Conservation (phyloP, 352 stramenopile genomes). For the Globisporangium orthogonon region DNA sequence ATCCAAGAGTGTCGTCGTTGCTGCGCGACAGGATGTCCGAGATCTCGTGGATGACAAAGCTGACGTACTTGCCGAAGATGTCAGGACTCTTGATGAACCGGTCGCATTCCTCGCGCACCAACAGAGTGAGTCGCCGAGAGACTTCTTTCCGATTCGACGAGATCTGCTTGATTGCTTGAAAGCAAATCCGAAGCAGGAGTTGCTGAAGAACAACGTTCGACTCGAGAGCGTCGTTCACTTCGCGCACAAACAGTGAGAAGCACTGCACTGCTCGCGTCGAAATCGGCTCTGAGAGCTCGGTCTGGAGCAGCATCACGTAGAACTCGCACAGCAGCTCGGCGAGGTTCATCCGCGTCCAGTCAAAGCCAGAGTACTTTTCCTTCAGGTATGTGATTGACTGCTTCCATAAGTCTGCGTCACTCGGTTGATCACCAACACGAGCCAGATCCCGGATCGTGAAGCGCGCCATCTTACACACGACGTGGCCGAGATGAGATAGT, state of each 20-base stretch:
- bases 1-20: too few relatives aligned
- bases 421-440: conserved; percentile 18
- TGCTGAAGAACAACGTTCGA: conserved; percentile 45
- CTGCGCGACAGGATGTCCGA: conserved; percentile 37
- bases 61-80: conserved; percentile 75
- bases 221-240: conserved; percentile 31
- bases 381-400: conserved; percentile 56
- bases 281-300: conserved; percentile 32
- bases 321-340: conserved; percentile 53
- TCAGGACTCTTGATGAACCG: conserved; percentile 55
- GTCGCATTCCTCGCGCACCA: conserved; percentile 61
- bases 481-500: conserved; percentile 49
- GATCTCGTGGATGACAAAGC: conserved; percentile 74
- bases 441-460: conserved; percentile 57
- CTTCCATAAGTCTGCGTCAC: conserved; percentile 29
- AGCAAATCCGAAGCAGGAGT: conserved; percentile 64
- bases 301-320: conserved; percentile 45
- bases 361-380: conserved; percentile 56
- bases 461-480: conserved; percentile 58
- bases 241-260: conserved; percentile 52
- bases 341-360: conserved; percentile 59
- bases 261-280: conserved; percentile 53
- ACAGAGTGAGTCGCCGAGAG: conserved; percentile 29
- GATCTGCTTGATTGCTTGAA: conserved; percentile 54
- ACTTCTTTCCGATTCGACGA: conserved; percentile 23